Base-by-base conservation (phyloP, 768 basidiomycete genomes). In the Pseudohyphozyma bogoriensis region DNA sequence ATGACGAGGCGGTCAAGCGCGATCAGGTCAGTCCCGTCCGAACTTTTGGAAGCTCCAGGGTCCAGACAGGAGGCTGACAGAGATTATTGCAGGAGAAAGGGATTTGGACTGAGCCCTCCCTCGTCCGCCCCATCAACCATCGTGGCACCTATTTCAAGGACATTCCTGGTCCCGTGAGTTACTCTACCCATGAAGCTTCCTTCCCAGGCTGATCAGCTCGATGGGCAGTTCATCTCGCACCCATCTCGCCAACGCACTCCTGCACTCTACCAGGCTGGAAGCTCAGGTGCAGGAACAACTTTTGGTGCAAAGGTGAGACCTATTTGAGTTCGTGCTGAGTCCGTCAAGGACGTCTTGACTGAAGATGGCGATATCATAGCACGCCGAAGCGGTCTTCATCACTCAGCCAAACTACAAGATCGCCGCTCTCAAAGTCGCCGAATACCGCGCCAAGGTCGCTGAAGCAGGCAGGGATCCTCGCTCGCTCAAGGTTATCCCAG, bases 41-140 rank as follows among this genome's bases (percentile, higher is more conserved):
- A n/a, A n/a, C n/a, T n/a, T n/a, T n/a, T n/a, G n/a, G n/a, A n/a
- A n/a, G n/a, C n/a, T n/a, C n/a, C n/a, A n/a, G n/a, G n/a, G n/a
- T n/a, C n/a, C n/a, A n/a, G n/a, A n/a, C n/a, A n/a, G n/a, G n/a
- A n/a, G n/a, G n/a, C n/a, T n/a, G n/a, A n/a, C n/a, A n/a, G n/a
- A n/a, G n/a, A n/a, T n/a, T n/a, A n/a, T n/a, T n/a, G n/a, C n/a
- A n/a, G 10, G 40, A 51, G 29, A 33, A 16, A 16, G 49, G 37
- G n/a, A 33, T 52, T 20, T 59, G 18, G n/a, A 24, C 40, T 13
- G 58, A 59, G n/a, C 58, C 58, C 3, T 20, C 50, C 18, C 50
- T 51, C 32, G 51, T 59, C 13, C 58, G 58, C 16, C n/a, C n/a
- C 16, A 52, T 59, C 58, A 44, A 59, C 31, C 58, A 59, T 31